Conservation (phyloP, 306 rosid genomes). For the Biancaea sappan region DNA sequence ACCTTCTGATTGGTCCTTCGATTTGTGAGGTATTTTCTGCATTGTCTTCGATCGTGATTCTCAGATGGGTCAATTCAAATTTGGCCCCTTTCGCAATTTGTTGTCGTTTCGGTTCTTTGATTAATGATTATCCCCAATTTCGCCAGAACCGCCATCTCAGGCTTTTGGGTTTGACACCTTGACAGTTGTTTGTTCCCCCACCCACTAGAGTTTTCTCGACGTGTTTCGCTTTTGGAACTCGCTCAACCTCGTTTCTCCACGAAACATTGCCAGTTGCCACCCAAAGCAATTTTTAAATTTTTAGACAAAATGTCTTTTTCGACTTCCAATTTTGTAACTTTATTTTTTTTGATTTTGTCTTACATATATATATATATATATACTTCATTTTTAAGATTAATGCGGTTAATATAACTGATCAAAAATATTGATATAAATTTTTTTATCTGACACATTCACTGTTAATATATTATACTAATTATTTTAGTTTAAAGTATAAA, state of each 20-base stretch:
- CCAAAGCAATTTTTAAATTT: too few species aligned
- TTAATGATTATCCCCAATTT: not conserved
- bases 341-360: too few species aligned
- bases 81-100: not conserved
- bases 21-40: conserved; percentile 29
- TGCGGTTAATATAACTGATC: too few species aligned
- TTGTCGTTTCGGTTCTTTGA: not conserved
- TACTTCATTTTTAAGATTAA: too few species aligned
- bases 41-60: conserved; percentile 10
- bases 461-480: too few species aligned
- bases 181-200: not conserved
- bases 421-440: too few species aligned
- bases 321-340: too few species aligned
- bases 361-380: too few species aligned
- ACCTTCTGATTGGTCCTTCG: conserved; percentile 7
- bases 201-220: too few species aligned
- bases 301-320: too few species aligned
- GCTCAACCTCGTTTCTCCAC: not conserved
- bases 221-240: conserved; percentile 16
- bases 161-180: conserved; percentile 20
- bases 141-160: conserved; percentile 15
- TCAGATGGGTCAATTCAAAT: not conserved
- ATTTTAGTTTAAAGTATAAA: too few species aligned
- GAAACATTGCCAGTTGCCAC: not conserved
- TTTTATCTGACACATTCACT: too few species aligned